Base-by-base conservation (phyloP, 78 protist genomes). In the Monocercomonoides exilis region DNA sequence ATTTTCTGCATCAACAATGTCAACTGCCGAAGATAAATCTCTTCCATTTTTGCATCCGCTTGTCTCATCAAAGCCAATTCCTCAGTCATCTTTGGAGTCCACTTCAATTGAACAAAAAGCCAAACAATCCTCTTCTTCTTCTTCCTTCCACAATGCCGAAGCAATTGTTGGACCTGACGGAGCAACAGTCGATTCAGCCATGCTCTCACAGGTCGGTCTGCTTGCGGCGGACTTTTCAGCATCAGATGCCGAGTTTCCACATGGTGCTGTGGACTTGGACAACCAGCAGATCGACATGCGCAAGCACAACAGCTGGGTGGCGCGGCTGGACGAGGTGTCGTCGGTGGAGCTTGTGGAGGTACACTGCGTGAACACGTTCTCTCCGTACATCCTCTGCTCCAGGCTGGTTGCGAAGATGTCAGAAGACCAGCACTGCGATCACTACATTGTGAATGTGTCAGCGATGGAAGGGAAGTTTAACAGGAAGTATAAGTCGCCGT, bases 261-360 rank as follows among this genome's bases (percentile, higher is more conserved):
- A 32, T 6, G 82, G 82, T 33, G 82, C 11, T 4, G 82, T 79
- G 6, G 82, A 79, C 11, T 32, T 21, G 45, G 82, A 79, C 82
- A 6, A 79, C 21, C 82, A 79, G 82, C 82, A 79, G 82, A 79
- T 79, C 43, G 82, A 79, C 82, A 33, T 79, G 6, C 4, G 82
- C 42, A 32, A 6, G 11, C 6, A 6, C 82, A 79, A 79, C 82
- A 33, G 45, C 5, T 79, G 82, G 82, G 11, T 79, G 42, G 5
- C 6, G 42, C 4, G 5, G 43, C 82, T 79, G 82, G 82, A 21
- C 43, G 43, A 79, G 11, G 82, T 79, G 43, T 32, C 42, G 45
- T 38, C 82, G 5, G 82, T 79, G 43, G 82, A 79, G 82, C 6
- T 79, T 33, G 11, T 79, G 6, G 82, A 79, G 82, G 82, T 79